Conservation (phyloP, 2,329 filamentous ascomycete genomes). For the Lachnellula suecica region DNA sequence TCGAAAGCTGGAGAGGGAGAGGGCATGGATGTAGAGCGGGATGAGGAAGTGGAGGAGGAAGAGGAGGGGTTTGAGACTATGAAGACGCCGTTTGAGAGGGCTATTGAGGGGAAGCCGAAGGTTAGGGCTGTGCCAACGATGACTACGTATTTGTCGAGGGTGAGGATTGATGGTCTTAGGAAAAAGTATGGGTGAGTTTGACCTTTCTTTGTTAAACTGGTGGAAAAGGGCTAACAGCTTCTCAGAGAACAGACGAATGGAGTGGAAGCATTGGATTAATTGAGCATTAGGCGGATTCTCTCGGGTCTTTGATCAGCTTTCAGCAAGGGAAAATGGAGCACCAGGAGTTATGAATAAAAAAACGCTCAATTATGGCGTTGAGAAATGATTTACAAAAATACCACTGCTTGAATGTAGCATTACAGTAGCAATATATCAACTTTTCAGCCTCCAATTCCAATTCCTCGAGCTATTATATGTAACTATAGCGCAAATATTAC, state of each 20-base stretch:
- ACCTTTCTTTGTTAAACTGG: not conserved
- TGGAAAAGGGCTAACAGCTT: not conserved
- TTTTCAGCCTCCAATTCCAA: no score
- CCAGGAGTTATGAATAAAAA: not conserved
- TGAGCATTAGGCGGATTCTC: no score
- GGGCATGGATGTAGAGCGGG: constrained; percentile 16
- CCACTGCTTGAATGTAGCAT: no score
- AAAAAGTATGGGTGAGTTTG: constrained; percentile 34
- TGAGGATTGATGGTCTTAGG: constrained; percentile 55
- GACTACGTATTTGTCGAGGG: constrained; percentile 58
- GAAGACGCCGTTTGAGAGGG: constrained; percentile 55
- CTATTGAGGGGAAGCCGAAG: constrained; percentile 46
- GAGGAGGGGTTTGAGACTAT: constrained; percentile 56
- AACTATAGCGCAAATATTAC: not conserved
- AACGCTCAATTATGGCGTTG: not conserved
- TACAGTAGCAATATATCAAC: no score
- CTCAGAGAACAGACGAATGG: constrained; percentile 36
- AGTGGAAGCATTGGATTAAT: no score
- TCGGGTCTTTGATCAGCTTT: not conserved
- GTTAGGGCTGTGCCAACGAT: constrained; percentile 52
- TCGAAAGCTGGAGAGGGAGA: constrained; percentile 18
- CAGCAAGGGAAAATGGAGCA: not conserved
- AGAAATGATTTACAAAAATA: not conserved
- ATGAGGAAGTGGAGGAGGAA: constrained; percentile 38
- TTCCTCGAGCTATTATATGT: not conserved